Conservation (phyloP, 2,329 filamentous ascomycete genomes). For the Samsoniella hepiali region DNA sequence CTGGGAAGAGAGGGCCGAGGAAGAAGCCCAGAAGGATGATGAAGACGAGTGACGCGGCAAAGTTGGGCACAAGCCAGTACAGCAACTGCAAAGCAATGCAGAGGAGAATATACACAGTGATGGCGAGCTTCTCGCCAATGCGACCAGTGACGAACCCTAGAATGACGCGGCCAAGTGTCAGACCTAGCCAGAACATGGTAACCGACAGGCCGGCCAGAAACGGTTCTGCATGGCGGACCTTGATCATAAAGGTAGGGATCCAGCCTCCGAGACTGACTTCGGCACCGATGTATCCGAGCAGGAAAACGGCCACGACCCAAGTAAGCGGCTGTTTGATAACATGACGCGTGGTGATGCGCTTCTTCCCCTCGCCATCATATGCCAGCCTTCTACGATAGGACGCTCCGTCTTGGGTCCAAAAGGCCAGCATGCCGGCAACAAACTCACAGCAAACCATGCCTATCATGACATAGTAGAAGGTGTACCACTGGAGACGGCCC, state of each 20-base stretch:
- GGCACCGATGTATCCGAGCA: slow-evolving; percentile 74
- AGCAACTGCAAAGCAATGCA: slow-evolving; percentile 65
- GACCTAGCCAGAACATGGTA: slow-evolving; percentile 80
- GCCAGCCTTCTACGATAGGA: slow-evolving; percentile 47
- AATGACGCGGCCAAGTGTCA: slow-evolving; percentile 69
- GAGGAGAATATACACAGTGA: slow-evolving; percentile 60
- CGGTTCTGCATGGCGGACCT: slow-evolving; percentile 62
- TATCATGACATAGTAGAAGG: slow-evolving; percentile 74
- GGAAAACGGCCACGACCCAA: slow-evolving; percentile 71
- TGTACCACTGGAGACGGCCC: slow-evolving; percentile 61
- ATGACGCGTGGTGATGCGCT: slow-evolving; percentile 43
- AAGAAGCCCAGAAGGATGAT: slow-evolving; percentile 75
- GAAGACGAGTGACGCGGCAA: slow-evolving; percentile 69
- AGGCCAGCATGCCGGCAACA: slow-evolving; percentile 48
- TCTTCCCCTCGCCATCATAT: slow-evolving; percentile 29
- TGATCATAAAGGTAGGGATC: slow-evolving; percentile 86
- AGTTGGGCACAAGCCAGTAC: slow-evolving; percentile 78
- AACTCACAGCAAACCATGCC: slow-evolving; percentile 56
- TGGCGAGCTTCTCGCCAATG: slow-evolving; percentile 67
- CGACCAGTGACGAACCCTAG: slow-evolving; percentile 74
- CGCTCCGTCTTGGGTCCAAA: slow-evolving; percentile 60
- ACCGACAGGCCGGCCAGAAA: slow-evolving; percentile 73
- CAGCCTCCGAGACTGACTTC: slow-evolving; percentile 74
- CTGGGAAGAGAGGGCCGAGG: slow-evolving; percentile 75
- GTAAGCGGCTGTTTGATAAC: slow-evolving; percentile 54